Conservation (phyloP, 495 filamentous ascomycete species). For the Talaromyces stipitatus region DNA sequence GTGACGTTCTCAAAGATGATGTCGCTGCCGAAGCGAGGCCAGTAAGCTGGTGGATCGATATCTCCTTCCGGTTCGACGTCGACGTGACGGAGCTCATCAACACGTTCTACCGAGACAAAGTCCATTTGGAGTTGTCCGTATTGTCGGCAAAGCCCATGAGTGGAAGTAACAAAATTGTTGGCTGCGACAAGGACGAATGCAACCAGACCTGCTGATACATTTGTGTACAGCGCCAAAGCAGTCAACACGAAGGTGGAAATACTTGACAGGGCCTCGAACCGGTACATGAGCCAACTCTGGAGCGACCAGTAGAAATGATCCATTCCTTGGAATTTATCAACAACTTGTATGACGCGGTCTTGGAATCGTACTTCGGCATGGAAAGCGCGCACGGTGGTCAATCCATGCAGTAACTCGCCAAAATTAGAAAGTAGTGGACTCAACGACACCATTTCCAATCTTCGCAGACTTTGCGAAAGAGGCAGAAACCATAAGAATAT, state of each 20-base stretch:
- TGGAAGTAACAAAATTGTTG: slow-evolving; percentile 50
- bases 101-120: slow-evolving; percentile 78
- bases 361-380: slow-evolving; percentile 68
- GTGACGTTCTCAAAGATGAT: slow-evolving; percentile 71
- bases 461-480: slow-evolving; percentile 70
- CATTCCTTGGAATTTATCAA: slow-evolving; percentile 82
- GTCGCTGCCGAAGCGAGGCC: slow-evolving; percentile 61
- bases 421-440: slow-evolving; percentile 82
- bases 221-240: slow-evolving; percentile 58
- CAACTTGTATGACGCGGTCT: slow-evolving; percentile 61
- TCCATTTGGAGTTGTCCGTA: slow-evolving; percentile 85
- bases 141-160: slow-evolving; percentile 61
- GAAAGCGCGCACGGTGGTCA: slow-evolving; percentile 74
- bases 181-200: slow-evolving; percentile 56
- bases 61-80: slow-evolving; percentile 64
- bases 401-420: slow-evolving; percentile 66
- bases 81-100: slow-evolving; percentile 67
- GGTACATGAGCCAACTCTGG: slow-evolving; percentile 72
- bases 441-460: slow-evolving; percentile 77
- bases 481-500: slow-evolving; percentile 71
- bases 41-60: slow-evolving; percentile 60
- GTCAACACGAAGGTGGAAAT: slow-evolving; percentile 64
- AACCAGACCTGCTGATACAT: slow-evolving; percentile 61
- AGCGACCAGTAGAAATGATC: slow-evolving; percentile 89
- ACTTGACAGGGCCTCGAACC: slow-evolving; percentile 65